Conservation (phyloP, 768 basidiomycete genomes). For the Leccinum ochraceum region DNA sequence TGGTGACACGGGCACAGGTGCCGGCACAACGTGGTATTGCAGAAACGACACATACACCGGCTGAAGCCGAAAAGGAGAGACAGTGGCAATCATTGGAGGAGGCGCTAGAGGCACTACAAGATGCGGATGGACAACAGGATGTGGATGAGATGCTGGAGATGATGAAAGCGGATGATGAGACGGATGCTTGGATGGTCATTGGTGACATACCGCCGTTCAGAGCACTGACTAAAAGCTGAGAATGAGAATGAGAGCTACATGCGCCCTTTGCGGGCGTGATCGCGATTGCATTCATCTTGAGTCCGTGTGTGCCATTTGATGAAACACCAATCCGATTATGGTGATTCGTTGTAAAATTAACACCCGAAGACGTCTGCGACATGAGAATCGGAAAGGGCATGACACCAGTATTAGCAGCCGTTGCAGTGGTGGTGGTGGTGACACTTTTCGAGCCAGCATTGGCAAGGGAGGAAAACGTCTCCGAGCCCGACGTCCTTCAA, state of each 20-base stretch:
- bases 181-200: not conserved
- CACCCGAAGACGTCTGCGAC: slow-evolving; percentile 5
- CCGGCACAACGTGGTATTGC: slow-evolving; percentile 15
- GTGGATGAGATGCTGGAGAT: not conserved
- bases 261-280: no score
- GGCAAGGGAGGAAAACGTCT: not conserved
- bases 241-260: not conserved
- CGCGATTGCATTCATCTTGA: no score
- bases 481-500: not conserved
- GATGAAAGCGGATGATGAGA: no score
- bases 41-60: slow-evolving; percentile 25
- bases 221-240: not conserved
- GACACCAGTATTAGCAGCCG: not conserved
- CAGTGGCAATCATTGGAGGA: slow-evolving; percentile 14
- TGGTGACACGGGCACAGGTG: no score
- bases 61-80: slow-evolving; percentile 19
- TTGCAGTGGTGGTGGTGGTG: not conserved
- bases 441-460: not conserved
- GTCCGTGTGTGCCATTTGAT: no score
- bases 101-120: slow-evolving; percentile 1
- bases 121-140: slow-evolving; percentile 8
- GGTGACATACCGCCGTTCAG: slow-evolving; percentile 3
- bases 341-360: not conserved
- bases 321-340: no score
- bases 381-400: slow-evolving; percentile 27